Conservation (phyloP, 2,329 filamentous ascomycete genomes). For the Arthrobotrys sphaeroides region DNA sequence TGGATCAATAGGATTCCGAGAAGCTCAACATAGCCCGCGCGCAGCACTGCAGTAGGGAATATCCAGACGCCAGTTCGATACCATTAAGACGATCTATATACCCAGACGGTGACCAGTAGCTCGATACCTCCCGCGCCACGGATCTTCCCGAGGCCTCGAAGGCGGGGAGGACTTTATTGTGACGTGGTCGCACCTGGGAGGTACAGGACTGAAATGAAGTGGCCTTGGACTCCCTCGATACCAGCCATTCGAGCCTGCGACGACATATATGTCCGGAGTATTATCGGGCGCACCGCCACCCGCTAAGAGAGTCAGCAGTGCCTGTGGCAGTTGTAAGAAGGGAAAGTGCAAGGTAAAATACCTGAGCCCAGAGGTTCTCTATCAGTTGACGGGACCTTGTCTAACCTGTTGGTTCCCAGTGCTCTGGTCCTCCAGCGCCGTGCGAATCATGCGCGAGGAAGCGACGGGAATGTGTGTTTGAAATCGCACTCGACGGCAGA, state of each 20-base stretch:
- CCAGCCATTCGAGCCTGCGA: neutral
- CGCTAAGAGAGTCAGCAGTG: slow-evolving; percentile 30
- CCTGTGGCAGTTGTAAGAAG: slow-evolving; percentile 38
- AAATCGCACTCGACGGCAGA: slow-evolving; percentile 19
- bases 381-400: neutral
- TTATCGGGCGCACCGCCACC: neutral
- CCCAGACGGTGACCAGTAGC: too few species aligned
- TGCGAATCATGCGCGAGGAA: slow-evolving; percentile 26
- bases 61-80: neutral
- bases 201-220: neutral
- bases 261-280: slow-evolving; percentile 27
- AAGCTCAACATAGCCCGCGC: neutral
- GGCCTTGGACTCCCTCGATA: neutral
- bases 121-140: neutral
- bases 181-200: neutral
- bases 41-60: neutral
- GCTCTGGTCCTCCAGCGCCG: slow-evolving; percentile 33
- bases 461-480: slow-evolving; percentile 34
- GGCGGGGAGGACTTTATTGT: neutral
- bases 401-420: slow-evolving; percentile 16
- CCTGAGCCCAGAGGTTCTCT: neutral
- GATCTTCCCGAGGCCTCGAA: neutral
- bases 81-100: neutral
- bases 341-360: slow-evolving; percentile 41
- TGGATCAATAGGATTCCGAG: neutral